Evolutionary conservation across 2,329 filamentous ascomycete species (phyloP), one percentile per base, ranked within the genome.

Genomic region (Aspergillus glaucus): DNA sequence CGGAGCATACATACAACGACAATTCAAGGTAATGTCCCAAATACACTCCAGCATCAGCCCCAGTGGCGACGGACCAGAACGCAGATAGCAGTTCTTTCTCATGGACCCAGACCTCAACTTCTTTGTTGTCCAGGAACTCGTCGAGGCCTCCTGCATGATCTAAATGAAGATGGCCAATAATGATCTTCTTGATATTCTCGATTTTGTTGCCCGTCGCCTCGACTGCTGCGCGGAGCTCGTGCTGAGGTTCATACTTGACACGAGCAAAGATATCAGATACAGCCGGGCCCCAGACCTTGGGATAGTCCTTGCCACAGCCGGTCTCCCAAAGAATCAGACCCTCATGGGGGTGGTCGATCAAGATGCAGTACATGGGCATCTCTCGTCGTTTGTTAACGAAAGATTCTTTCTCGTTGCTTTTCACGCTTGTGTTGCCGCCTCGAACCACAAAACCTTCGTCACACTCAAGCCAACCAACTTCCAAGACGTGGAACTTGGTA

Each of bases 71-170:
- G 10, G 45, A 48, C 51, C 51, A 53, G 22, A 50, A 53, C 1
- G 51, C 51, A 12, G 24, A 28, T 4, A 24, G 34, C 4, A 53
- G 17, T 34, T 53, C 51, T n/a, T 24, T 36, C n/a, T 53, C 51
- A 44, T 53, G 51, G 8, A 53, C 51, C 48, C 48, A 53, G 14
- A 53, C 28, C 32, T 50, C 48, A n/a, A 48, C 48, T n/a, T 48
- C 51, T 10, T 14, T 48, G 10, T 37, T 45, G 26, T 43, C 45
- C 10, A 44, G 9, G 14, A 53, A 53, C 24, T 50, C 43, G 24
- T 53, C 45, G 6, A 53, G 21, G 1, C 51, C 51, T 3, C 52
- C 52, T 1, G 49, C 49, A 43, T 54, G 52, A 4, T 52, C 50
- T 5, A 50, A 26, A 37, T 52, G 52, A 19, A 54, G 34, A 47